These are phyloP conservation scores for Geranium brycei DNA, from an alignment of 345 rosid species.

Conservation along the genomic window DNA sequence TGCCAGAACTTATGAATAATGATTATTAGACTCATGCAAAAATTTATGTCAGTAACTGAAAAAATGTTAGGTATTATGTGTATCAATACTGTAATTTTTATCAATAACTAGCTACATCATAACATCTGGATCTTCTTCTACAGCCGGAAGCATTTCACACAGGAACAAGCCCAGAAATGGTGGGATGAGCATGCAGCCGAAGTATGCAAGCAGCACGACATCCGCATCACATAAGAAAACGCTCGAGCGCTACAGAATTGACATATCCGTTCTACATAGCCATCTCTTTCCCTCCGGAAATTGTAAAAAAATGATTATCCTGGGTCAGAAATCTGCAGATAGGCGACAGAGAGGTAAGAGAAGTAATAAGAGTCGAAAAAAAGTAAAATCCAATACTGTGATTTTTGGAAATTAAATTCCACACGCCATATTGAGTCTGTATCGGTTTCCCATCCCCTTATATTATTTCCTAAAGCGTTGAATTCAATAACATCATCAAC, in stretches of 20 bases:
- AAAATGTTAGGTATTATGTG: too few relatives aligned
- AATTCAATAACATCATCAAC: too few relatives aligned
- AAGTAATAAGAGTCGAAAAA: neutral
- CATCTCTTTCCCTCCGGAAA: constrained; percentile 23
- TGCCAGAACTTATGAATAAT: too few relatives aligned
- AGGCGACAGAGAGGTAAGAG: constrained; percentile 1
- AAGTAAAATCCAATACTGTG: neutral
- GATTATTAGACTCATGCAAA: too few relatives aligned
- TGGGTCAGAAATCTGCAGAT: too few relatives aligned
- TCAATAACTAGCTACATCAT: neutral
- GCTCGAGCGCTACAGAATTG: constrained; percentile 5
- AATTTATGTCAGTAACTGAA: too few relatives aligned
- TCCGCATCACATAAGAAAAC: constrained; percentile 5
- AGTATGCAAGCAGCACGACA: constrained; percentile 50
- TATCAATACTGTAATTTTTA: neutral
- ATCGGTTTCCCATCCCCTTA: too few relatives aligned
- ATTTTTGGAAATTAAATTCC: constrained; percentile 1
- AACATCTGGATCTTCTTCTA: neutral
- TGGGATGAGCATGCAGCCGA: constrained; percentile 65
- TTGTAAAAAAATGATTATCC: constrained; percentile 12
- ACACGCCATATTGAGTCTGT: neutral
- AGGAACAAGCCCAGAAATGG: constrained; percentile 83
- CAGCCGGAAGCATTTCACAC: constrained; percentile 65
- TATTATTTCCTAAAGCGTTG: too few relatives aligned
- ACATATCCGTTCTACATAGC: constrained; percentile 3